Percentiles rank a stretch among this genome's conserved stretches.
Conservation (phyloP, 202 grass and related monocot genomes). For the Dendrocalamus latiflorus region DNA sequence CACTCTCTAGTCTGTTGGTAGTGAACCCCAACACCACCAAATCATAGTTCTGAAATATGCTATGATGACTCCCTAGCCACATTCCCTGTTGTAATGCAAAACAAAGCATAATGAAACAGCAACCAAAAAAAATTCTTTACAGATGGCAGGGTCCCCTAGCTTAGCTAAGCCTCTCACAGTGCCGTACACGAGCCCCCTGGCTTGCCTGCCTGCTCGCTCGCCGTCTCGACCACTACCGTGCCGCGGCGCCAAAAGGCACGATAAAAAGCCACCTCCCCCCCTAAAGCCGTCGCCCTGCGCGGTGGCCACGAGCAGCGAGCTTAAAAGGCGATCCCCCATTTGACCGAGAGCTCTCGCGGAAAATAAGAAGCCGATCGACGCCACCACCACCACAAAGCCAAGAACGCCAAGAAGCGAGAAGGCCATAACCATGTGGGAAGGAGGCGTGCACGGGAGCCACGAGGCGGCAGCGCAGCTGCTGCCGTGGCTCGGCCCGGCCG, state of each 20-base stretch:
- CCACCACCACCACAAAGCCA: neutral
- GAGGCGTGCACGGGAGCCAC: slow-evolving; percentile 57
- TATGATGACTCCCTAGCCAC: no score
- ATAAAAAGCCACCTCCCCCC: slow-evolving; percentile 37
- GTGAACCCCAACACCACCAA: neutral
- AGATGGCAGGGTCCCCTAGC: neutral
- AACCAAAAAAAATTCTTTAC: neutral
- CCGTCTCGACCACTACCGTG: slow-evolving; percentile 42
- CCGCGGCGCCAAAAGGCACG: slow-evolving; percentile 41
- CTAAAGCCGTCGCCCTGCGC: slow-evolving; percentile 28
- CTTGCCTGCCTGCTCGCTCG: neutral
- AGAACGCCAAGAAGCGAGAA: neutral
- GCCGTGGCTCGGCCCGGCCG: slow-evolving; percentile 42
- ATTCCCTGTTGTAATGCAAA: neutral
- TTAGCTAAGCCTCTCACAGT: neutral
- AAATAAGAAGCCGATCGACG: neutral
- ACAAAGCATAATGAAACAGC: neutral
- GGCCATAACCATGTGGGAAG: slow-evolving; percentile 54
- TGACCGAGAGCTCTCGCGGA: slow-evolving; percentile 39
- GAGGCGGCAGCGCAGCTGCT: slow-evolving; percentile 36
- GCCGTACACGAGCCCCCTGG: neutral
- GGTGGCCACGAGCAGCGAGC: slow-evolving; percentile 19
- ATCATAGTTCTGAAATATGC: no score
- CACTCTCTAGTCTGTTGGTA: no score
- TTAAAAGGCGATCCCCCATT: slow-evolving; percentile 65